Conservation (phyloP, 352 stramenopile species). For the Phytophthora hybrid region DNA sequence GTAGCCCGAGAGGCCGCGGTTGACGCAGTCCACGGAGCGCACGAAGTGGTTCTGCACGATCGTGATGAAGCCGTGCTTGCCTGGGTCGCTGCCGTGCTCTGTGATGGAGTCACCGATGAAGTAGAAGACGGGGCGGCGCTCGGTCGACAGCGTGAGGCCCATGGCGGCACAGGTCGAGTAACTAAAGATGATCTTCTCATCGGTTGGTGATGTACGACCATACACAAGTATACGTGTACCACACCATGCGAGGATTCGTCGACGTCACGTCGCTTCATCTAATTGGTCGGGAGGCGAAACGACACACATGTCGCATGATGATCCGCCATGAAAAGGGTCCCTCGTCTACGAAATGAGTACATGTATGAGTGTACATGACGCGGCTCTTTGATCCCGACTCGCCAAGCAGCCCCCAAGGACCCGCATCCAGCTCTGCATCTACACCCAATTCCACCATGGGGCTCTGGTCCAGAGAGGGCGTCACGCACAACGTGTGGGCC, state of each 20-base stretch:
- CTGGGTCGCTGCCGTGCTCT: constrained; percentile 44
- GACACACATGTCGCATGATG: constrained; percentile 25
- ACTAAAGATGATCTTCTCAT: constrained; percentile 10
- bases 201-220: background rate
- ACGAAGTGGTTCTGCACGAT: constrained; percentile 60
- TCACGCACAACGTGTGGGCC: constrained; percentile 68
- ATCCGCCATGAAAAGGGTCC: background rate
- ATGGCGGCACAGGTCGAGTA: constrained; percentile 2
- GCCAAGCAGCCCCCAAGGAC: background rate
- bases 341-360: constrained; percentile 2
- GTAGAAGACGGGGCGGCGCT: constrained; percentile 51
- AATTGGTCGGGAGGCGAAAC: constrained; percentile 22
- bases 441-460: constrained; percentile 10
- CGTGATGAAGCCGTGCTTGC: constrained; percentile 52
- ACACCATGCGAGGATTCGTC: background rate
- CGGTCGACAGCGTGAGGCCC: constrained; percentile 30
- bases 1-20: constrained; percentile 66
- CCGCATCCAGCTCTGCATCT: background rate
- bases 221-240: background rate
- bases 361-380: constrained; percentile 27
- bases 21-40: constrained; percentile 62
- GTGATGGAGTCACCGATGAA: constrained; percentile 78
- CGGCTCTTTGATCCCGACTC: constrained; percentile 11
- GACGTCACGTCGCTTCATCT: background rate
- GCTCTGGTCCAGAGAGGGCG: constrained; percentile 28